These are phyloP conservation scores for Trichoderma atrobrunneum DNA, from an alignment of 2,329 filamentous ascomycete genomes.

Conservation along the genomic window DNA sequence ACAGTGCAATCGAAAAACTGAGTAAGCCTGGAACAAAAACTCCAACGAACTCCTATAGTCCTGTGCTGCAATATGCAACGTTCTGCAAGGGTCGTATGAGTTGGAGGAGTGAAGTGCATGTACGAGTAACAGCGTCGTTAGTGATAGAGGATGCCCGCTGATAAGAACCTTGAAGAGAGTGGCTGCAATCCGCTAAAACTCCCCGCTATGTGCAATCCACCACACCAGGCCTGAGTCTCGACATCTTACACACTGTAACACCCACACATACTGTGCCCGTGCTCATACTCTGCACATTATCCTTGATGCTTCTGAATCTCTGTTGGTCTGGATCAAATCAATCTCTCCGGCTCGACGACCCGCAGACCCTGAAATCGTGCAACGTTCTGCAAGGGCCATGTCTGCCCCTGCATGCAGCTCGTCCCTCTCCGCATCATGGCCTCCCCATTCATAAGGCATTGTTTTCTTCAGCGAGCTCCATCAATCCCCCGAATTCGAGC, in stretches of 20 bases:
- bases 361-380: neutral
- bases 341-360: neutral
- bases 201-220: neutral
- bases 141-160: neutral
- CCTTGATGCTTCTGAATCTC: neutral
- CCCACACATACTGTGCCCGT: neutral
- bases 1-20: too few relatives aligned
- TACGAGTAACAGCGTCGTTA: neutral
- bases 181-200: neutral
- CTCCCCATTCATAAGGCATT: conserved; percentile 15
- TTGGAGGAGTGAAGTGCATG: too few relatives aligned
- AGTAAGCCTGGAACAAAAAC: too few relatives aligned
- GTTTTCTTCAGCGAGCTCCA: conserved; percentile 8
- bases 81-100: neutral
- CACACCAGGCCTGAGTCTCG: neutral
- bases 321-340: neutral
- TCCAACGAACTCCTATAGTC: too few relatives aligned
- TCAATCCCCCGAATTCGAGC: neutral
- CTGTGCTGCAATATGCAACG: neutral
- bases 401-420: neutral
- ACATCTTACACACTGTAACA: too few relatives aligned
- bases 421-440: neutral
- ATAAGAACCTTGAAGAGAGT: neutral
- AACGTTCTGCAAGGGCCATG: neutral
- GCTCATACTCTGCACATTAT: neutral